Evolutionary conservation across 78 protist genomes (phyloP), one percentile per base, ranked within the genome.

Genomic region (Dictyostelium firmibasis): DNA sequence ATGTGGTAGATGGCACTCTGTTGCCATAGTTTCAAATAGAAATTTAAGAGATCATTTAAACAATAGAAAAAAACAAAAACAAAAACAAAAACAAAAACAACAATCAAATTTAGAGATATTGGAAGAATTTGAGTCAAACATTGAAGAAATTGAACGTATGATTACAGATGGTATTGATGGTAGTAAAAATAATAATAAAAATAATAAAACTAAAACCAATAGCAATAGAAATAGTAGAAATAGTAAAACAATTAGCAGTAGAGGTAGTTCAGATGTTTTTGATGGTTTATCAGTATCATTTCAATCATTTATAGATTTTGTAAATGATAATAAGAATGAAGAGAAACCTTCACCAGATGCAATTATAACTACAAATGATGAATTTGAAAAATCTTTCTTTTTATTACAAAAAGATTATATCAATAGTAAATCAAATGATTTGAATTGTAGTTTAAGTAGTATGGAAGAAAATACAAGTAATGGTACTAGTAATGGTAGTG

Each of bases 1-100:
- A 27, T 31, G 86, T 41, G 85, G 93, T 25, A 77, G 93, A 82
- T 78, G 85, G 85, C 72, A 78, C 16, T 76, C 93, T 4, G 27
- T 62, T 0, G 85, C 86, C 9, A 78, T 87, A 35, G 44, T 60
- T n/a, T 50, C 75, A 33, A 83, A 79, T 44, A 72, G 79, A 72
- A 35, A 72, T 29, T 18, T 72, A 33, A 67, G 33, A 67, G 31
- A 27, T 27, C 31, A 29, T 11, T 3, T 27, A 11, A 67, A 11
- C 0, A 67, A 67, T 27, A 27, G n/a, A 33, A 11, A 72, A 33
- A 57, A 69, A 25, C 16, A 14, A 67, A 38, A n/a, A 64, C 27
- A 47, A 60, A 64, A 44, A 78, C 84, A 44, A 43, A 38, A 25
- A 33, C 44, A 14, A 44, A 31, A 23, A 35, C 33, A 25, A 67